phyloP scores from a whole-genome alignment of 331 rosid genomes.

The Phaseolus coccineus region DNA sequence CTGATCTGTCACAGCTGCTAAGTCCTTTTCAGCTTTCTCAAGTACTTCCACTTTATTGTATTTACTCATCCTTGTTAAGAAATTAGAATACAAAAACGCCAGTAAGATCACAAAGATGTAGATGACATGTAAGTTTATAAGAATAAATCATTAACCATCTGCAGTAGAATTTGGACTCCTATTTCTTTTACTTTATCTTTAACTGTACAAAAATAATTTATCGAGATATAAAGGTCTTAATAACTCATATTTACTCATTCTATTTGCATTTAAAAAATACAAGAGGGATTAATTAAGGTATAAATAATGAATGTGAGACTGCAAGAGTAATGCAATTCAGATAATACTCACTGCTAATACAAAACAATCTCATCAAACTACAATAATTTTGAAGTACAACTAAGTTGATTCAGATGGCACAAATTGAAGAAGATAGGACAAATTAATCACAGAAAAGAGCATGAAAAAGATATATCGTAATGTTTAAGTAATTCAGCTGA shows the following conservation, averaged over 20 bases:
- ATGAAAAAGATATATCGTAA: neutral
- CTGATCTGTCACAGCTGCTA: conserved; percentile 71
- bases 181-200: conserved; percentile 20
- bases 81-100: conserved; percentile 21
- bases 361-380: neutral
- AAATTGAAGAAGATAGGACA: neutral
- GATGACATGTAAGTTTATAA: conserved; percentile 5
- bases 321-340: conserved; percentile 20
- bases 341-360: neutral
- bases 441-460: conserved; percentile 26
- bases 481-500: conserved; percentile 11
- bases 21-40: conserved; percentile 90
- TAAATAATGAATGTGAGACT: conserved; percentile 14
- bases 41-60: conserved; percentile 79
- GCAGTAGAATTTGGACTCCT: neutral
- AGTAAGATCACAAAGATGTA: conserved; percentile 32
- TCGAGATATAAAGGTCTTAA: neutral
- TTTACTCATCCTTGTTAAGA: conserved; percentile 73
- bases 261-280: neutral
- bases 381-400: neutral
- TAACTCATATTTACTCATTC: conserved; percentile 26
- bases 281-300: too few relatives aligned
- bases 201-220: neutral
- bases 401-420: conserved; percentile 14
- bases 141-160: conserved; percentile 17